Evolutionary conservation across 1,139 yeast genomes (phyloP).

Genomic region (Saccharomyces hybrid): DNA sequence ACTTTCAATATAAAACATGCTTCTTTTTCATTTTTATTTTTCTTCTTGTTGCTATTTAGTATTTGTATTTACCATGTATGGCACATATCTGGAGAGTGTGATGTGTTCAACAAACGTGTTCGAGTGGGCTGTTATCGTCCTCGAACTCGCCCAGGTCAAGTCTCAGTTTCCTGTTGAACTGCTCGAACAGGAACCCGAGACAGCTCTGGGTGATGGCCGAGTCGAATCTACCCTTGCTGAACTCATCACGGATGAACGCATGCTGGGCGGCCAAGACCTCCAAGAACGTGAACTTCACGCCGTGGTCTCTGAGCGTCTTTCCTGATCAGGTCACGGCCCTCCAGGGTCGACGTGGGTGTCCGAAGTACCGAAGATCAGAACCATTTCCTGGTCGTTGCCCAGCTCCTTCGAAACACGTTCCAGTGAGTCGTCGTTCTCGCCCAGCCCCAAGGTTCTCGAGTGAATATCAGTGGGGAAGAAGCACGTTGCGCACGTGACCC

Average conservation of each 20-base stretch:
- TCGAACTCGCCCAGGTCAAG: constrained; percentile 60
- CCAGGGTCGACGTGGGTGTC: constrained; percentile 78
- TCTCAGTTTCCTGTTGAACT: constrained; percentile 62
- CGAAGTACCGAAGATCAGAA: constrained; percentile 68
- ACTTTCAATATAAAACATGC: neutral
- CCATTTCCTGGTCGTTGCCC: constrained; percentile 44
- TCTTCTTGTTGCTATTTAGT: neutral
- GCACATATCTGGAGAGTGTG: neutral
- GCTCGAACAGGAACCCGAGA: constrained; percentile 58
- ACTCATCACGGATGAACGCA: constrained; percentile 74
- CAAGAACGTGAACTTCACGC: constrained; percentile 59
- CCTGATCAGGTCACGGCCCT: constrained; percentile 73
- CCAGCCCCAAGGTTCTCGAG: constrained; percentile 52
- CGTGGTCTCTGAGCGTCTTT: constrained; percentile 48
- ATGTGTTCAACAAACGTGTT: constrained; percentile 53
- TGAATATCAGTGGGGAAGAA: constrained; percentile 82
- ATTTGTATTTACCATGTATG: neutral
- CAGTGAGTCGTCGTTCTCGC: constrained; percentile 57
- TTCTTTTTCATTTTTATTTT: neutral
- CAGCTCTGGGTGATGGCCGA: constrained; percentile 66
- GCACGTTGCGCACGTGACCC: constrained; percentile 62
- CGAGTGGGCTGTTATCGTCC: constrained; percentile 43
- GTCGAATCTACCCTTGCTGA: constrained; percentile 71
- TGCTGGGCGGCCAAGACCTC: constrained; percentile 78
- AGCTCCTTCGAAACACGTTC: constrained; percentile 44